Percentiles rank a stretch among this genome's conserved stretches.
phyloP scores from a whole-genome alignment of 2,329 filamentous ascomycete species.

The Macrophomina phaseolina region DNA sequence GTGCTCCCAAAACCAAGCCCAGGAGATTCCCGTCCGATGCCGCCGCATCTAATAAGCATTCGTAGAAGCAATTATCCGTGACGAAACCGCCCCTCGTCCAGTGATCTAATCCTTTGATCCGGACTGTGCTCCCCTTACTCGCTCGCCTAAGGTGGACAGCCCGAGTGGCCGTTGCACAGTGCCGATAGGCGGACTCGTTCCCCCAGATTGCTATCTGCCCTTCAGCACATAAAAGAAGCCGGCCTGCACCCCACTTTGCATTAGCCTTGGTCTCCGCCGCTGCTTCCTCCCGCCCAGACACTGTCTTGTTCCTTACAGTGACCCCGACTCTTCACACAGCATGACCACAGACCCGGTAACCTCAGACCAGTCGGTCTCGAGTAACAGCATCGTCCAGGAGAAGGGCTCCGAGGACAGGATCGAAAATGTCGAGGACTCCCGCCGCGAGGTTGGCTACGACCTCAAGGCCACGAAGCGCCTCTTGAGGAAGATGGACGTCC shows the following conservation, averaged over 20 bases:
- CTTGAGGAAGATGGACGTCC: constrained; percentile 60
- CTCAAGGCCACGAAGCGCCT: constrained; percentile 55
- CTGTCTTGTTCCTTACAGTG: constrained; percentile 3
- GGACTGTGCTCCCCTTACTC: constrained; percentile 22
- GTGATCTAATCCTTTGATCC: constrained; percentile 16
- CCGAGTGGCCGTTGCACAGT: constrained; percentile 16
- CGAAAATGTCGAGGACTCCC: constrained; percentile 2
- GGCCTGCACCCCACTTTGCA: constrained; percentile 2
- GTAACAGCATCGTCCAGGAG: constrained; percentile 11
- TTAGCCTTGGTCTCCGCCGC: not conserved
- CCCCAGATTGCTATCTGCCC: not conserved
- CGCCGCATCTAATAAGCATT: constrained; percentile 7
- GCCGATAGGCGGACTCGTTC: constrained; percentile 19
- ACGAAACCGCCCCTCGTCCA: constrained; percentile 1
- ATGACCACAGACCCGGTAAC: constrained; percentile 15
- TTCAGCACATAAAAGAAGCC: constrained; percentile 17
- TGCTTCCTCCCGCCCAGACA: not conserved
- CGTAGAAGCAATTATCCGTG: not conserved
- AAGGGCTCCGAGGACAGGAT: constrained; percentile 12
- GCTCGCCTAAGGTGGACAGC: constrained; percentile 18
- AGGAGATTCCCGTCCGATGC: constrained; percentile 1
- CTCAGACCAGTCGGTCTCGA: constrained; percentile 16
- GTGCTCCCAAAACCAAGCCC: constrained; percentile 7
- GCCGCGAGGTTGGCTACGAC: constrained; percentile 41
- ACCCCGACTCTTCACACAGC: not conserved